A percentile compares a stretch with the other conserved stretches of the same genome.
Evolutionary conservation across 805 yeast genomes (phyloP).

Genomic region (Zygosaccharomyces kombuchaensis): DNA sequence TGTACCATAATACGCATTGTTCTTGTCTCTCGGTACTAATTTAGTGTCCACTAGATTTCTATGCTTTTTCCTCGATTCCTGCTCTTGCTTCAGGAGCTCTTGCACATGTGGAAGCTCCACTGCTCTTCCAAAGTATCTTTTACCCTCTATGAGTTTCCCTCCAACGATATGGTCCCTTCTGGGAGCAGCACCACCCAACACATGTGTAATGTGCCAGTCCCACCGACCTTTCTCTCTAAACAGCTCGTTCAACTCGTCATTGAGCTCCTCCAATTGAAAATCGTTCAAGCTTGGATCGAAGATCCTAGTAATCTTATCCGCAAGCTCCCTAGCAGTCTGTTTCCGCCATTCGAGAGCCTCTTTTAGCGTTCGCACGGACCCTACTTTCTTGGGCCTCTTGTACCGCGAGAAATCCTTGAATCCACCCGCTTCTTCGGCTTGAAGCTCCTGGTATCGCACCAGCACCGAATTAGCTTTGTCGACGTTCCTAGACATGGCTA

Average conservation of each 20-base stretch:
- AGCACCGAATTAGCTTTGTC: slow-evolving; percentile 74
- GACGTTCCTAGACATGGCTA: slow-evolving; percentile 64
- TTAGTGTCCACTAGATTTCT: slow-evolving; percentile 10
- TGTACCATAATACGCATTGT: slow-evolving; percentile 5
- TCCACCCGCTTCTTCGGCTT: slow-evolving; percentile 52
- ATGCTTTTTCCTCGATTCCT: slow-evolving; percentile 17
- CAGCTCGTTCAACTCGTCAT: slow-evolving; percentile 66
- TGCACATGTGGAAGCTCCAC: slow-evolving; percentile 71
- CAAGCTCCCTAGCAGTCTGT: slow-evolving; percentile 59
- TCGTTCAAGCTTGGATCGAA: slow-evolving; percentile 60
- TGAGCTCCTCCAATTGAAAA: slow-evolving; percentile 61
- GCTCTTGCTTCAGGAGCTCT: slow-evolving; percentile 40
- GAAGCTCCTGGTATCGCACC: slow-evolving; percentile 58
- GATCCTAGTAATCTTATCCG: slow-evolving; percentile 53
- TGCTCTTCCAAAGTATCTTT: slow-evolving; percentile 80
- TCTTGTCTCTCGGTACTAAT: slow-evolving; percentile 12
- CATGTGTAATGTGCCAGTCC: slow-evolving; percentile 65
- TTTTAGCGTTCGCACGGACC: slow-evolving; percentile 47
- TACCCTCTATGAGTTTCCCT: slow-evolving; percentile 44
- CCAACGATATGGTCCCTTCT: slow-evolving; percentile 20
- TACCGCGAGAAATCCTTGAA: slow-evolving; percentile 51
- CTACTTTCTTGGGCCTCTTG: slow-evolving; percentile 58
- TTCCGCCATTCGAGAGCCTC: slow-evolving; percentile 72
- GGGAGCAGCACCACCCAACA: slow-evolving; percentile 52
- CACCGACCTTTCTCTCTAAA: slow-evolving; percentile 67